phyloP scores from a whole-genome alignment of 768 basidiomycete genomes.

The Suillus alpinus region DNA sequence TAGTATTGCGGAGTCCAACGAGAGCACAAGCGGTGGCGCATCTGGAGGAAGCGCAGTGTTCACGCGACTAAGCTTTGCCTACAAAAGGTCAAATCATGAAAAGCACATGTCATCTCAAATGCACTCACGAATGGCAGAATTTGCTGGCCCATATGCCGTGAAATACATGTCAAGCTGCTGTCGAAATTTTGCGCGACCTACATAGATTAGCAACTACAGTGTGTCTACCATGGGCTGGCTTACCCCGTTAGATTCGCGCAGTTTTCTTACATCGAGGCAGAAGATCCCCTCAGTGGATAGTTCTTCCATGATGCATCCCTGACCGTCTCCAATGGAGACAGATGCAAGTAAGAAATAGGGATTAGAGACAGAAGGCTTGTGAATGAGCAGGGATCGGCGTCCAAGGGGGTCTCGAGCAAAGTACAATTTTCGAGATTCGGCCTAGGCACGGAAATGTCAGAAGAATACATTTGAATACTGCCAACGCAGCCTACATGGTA shows the following conservation, averaged over 20 bases:
- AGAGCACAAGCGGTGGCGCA: slow-evolving; percentile 29
- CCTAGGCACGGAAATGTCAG: slow-evolving; percentile 31
- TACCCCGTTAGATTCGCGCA: slow-evolving; percentile 27
- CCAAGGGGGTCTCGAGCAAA: slow-evolving; percentile 85
- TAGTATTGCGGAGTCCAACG: slow-evolving; percentile 35
- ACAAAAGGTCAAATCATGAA: not conserved
- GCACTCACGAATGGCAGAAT: slow-evolving; percentile 22
- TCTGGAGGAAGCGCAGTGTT: slow-evolving; percentile 48
- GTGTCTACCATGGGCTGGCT: not conserved
- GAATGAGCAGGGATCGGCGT: slow-evolving; percentile 78
- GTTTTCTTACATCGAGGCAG: slow-evolving; percentile 43
- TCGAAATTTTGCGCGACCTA: slow-evolving; percentile 23
- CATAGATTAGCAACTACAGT: slow-evolving; percentile 7
- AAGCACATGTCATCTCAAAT: not conserved
- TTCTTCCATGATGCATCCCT: slow-evolving; percentile 56
- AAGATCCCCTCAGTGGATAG: slow-evolving; percentile 57
- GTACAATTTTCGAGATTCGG: slow-evolving; percentile 47
- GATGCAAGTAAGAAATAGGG: slow-evolving; percentile 67
- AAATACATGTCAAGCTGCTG: slow-evolving; percentile 17
- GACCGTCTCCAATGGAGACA: slow-evolving; percentile 50
- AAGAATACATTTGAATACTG: not conserved
- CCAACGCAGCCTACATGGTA: slow-evolving; percentile 55
- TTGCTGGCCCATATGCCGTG: slow-evolving; percentile 16
- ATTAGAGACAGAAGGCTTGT: slow-evolving; percentile 44
- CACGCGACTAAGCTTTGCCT: slow-evolving; percentile 48